Evolutionary conservation across 768 basidiomycete genomes (phyloP), one percentile per base, ranked within the genome.

Genomic region (Termitomyces sp.): DNA sequence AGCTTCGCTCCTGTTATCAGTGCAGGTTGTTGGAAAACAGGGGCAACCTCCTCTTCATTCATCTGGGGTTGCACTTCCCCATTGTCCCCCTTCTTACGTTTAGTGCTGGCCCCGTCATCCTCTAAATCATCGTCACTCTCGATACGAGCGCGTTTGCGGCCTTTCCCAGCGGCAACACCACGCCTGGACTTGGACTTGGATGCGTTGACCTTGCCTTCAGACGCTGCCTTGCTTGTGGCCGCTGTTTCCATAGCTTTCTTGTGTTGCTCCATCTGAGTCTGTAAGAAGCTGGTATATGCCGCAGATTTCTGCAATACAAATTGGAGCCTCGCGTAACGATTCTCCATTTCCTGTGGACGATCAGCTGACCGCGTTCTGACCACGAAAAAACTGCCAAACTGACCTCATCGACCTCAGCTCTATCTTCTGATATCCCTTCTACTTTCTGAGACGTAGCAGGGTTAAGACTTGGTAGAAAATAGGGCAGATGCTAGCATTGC

Each of bases 1-100:
- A 98, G 70, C 53, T 74, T 89, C 0, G 85, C 93, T 5, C 96
- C 96, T 0, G 93, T 93, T 38, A 99, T 75, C 16, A 94, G 70
- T 2, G 77, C 69, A 0, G 94, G 90, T 65, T 98, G 96, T 47
- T 81, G 70, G 60, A 90, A 88, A 25, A 76, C 68, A 10, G 70
- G 63, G 7, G 55, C 49, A 2, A 69, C 69, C 38, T 65, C 66
- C 38, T 72, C 61, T 25, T 61, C 60, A 7, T 44, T 62, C 66
- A 7, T 48, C 53, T 20, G 61, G 43, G 5, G 32, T 40, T 56
- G 45, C 0, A 60, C 52, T 27, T 59, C 47, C 2, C 53, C 56
- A 16, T 59, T 53, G 25, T 64, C 64, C 20, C 59, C 54, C 20
- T 65, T 68, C 53, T 54, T 58, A 9, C 64, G 66, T 50, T 63